Evolutionary conservation across 2,329 filamentous ascomycete species (phyloP).

Genomic region (Didymella sp.): DNA sequence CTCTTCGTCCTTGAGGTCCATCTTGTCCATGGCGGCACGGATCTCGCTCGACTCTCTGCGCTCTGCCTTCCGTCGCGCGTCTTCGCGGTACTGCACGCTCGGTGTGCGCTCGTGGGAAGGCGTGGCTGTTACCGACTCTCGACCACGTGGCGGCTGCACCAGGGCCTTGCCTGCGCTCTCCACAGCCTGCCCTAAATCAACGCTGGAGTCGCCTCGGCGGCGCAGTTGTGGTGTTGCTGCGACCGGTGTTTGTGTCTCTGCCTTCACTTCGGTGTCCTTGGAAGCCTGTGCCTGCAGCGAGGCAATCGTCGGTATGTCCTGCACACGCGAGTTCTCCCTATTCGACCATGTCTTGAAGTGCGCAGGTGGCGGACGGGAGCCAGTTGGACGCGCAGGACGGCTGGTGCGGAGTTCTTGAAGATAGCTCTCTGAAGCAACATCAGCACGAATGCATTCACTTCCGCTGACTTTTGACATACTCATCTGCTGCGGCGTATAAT

Average conservation of each 20-base stretch:
- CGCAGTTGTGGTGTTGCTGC: conserved; percentile 37
- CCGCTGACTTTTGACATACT: conserved; percentile 34
- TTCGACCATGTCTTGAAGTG: conserved; percentile 52
- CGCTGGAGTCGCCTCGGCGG: conserved; percentile 39
- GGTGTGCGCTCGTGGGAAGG: conserved; percentile 58
- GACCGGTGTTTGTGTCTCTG: conserved; percentile 26
- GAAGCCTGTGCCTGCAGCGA: conserved; percentile 39
- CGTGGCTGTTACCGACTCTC: conserved; percentile 40
- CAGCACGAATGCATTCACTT: not conserved
- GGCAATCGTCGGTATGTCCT: conserved; percentile 36
- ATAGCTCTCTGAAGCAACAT: conserved; percentile 66
- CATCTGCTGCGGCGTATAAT: conserved; percentile 50
- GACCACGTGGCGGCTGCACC: conserved; percentile 51
- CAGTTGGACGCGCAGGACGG: conserved; percentile 71
- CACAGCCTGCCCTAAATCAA: conserved; percentile 40
- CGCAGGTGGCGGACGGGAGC: conserved; percentile 70
- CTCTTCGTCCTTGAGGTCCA: conserved; percentile 70
- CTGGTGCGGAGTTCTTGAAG: conserved; percentile 74
- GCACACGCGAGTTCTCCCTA: conserved; percentile 32
- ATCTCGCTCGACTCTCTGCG: conserved; percentile 58
- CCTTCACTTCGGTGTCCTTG: conserved; percentile 34
- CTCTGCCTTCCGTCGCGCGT: conserved; percentile 76
- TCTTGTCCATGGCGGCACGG: conserved; percentile 74
- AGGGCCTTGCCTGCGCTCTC: conserved; percentile 41
- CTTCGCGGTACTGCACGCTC: conserved; percentile 63